phyloP scores from a whole-genome alignment of 441 rosid species.

The Aleurites moluccanus region DNA sequence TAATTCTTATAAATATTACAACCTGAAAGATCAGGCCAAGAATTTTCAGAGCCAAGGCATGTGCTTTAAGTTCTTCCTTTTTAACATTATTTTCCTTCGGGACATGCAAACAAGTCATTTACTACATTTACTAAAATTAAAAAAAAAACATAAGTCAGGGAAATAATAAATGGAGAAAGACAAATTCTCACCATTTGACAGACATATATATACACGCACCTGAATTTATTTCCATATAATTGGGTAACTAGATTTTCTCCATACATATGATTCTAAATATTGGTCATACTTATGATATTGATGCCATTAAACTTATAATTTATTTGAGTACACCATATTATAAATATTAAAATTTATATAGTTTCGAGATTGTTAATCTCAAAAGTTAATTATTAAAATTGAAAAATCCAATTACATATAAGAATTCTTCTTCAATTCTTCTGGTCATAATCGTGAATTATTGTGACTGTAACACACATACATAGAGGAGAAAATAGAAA shows the following conservation, averaged over 20 bases:
- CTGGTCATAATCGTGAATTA: too few species aligned
- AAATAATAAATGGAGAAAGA: background rate
- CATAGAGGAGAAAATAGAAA: background rate
- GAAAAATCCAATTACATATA: too few species aligned
- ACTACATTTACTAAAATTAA: too few species aligned
- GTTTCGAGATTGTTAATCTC: too few species aligned
- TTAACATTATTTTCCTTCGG: slow-evolving; percentile 54
- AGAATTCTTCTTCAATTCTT: too few species aligned
- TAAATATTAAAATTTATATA: too few species aligned
- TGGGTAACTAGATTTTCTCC: background rate
- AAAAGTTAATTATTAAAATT: too few species aligned
- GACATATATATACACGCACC: too few species aligned
- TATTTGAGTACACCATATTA: too few species aligned
- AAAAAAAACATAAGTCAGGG: background rate
- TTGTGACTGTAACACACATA: background rate
- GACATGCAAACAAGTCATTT: slow-evolving; percentile 40
- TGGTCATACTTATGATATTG: too few species aligned
- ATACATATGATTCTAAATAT: too few species aligned
- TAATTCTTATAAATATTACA: slow-evolving; percentile 9
- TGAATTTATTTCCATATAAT: slow-evolving; percentile 33
- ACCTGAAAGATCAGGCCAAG: slow-evolving; percentile 87
- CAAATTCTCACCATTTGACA: slow-evolving; percentile 70
- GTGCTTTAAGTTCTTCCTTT: slow-evolving; percentile 73
- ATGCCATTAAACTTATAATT: too few species aligned
- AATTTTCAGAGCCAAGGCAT: slow-evolving; percentile 65